Evolutionary conservation across 345 rosid genomes (phyloP).

Genomic region (Syzygium aqueum): DNA sequence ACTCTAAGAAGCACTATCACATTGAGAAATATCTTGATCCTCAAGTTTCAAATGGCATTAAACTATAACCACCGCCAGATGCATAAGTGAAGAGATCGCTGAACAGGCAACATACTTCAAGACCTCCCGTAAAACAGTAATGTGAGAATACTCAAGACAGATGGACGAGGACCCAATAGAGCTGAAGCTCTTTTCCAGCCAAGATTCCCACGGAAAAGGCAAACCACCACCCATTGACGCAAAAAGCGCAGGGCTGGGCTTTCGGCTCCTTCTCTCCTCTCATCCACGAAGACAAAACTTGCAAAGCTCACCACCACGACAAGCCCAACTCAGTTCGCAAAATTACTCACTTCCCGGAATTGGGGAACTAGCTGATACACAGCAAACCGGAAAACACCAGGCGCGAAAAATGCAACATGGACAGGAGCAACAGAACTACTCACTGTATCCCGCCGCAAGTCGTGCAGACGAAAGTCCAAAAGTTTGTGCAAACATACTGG

Average conservation of each 20-base stretch:
- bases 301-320: not conserved
- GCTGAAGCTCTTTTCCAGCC: not conserved
- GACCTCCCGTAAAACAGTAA: not conserved
- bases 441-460: conserved; percentile 97
- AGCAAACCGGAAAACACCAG: too few species aligned
- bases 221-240: not conserved
- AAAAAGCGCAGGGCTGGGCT: not conserved
- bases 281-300: not conserved
- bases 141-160: not conserved
- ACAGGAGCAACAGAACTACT: conserved; percentile 19
- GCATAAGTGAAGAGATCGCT: not conserved
- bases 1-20: not conserved
- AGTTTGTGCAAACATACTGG: conserved; percentile 87
- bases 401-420: not conserved
- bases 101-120: not conserved
- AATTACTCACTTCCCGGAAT: not conserved
- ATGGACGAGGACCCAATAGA: not conserved
- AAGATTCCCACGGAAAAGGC: not conserved
- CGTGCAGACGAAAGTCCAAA: conserved; percentile 91
- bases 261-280: not conserved
- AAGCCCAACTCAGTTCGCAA: not conserved
- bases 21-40: not conserved
- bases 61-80: not conserved
- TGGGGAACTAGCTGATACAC: not conserved
- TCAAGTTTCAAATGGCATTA: not conserved